Conservation (phyloP, 345 rosid species). For the Gossypium longicalyx region DNA sequence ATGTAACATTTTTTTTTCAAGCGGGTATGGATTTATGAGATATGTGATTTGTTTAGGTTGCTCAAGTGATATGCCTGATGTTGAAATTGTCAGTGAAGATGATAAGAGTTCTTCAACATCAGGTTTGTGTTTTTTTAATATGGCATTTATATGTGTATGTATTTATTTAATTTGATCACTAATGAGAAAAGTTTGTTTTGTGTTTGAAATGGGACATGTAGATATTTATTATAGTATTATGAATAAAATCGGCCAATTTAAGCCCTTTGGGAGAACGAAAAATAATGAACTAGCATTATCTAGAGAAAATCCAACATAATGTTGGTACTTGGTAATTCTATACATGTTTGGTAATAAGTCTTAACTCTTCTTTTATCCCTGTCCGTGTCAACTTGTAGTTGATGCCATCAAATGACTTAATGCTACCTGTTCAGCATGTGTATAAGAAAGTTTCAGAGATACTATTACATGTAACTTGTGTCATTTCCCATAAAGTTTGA, state of each 20-base stretch:
- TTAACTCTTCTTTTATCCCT: background rate
- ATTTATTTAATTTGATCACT: background rate
- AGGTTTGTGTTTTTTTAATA: conserved; percentile 2
- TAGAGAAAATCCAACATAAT: background rate
- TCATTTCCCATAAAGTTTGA: background rate
- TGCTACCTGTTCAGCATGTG: background rate
- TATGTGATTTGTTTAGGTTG: background rate
- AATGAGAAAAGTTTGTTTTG: background rate
- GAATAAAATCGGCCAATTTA: background rate
- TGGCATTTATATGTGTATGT: background rate
- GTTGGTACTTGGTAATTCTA: background rate
- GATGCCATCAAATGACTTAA: background rate
- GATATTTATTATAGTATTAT: background rate
- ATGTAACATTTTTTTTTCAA: background rate
- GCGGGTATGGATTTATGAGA: background rate
- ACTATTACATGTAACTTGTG: background rate
- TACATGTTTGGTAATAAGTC: background rate
- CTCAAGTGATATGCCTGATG: conserved; percentile 4
- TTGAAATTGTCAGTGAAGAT: background rate
- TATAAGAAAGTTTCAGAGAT: background rate
- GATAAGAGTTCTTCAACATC: background rate
- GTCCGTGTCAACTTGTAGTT: background rate
- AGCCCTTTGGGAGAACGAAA: background rate
- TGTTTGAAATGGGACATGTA: background rate
- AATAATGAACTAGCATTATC: background rate